Evolutionary conservation across 2,329 filamentous ascomycete genomes (phyloP), one percentile per base, ranked within the genome.

Genomic region (Cladorrhinum sp.): DNA sequence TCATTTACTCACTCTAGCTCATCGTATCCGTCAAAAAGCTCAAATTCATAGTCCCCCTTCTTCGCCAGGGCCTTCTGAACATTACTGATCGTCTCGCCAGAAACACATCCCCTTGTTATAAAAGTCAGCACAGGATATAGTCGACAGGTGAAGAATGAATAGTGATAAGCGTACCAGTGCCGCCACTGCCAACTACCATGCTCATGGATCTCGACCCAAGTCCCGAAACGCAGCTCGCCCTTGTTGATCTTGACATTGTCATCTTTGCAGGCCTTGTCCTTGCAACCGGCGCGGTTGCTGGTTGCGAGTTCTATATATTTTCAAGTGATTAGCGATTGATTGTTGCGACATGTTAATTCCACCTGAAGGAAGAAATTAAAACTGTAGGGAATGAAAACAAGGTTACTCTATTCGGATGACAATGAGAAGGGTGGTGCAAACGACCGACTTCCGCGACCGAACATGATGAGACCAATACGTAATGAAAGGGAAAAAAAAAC

Each of bases 1-100:
- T n/a, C n/a, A n/a, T n/a, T n/a, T 20, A 75, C 79, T 67, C 68
- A 81, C 81, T 66, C 67, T 57, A 96, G 75, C 64, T 95, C 91
- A 22, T 96, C 91, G 65, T 84, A 96, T 61, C 91, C 92, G 71
- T 96, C 91, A 59, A 97, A 79, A 62, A 83, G 75, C 50, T 90
- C 84, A 67, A 85, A 84, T 62, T 92, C 82, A 58, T 78, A 81
- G 1, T 75, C 74, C 49, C 62, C 67, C n/a, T 76, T 75, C 10
- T 73, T 75, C 36, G 76, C 66, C 63, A 86, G 80, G 7, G 78
- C 73, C 5, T 86, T 80, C 61, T 87, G 83, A 52, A 92, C 75
- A 64, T 90, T 87, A 59, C 78, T 70, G 61, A 97, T 77, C 69
- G 91, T 85, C 58, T 82, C 80, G 22, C 92, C 92, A 16, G 92